A percentile compares a stretch with the other conserved stretches of the same genome.
Evolutionary conservation across 495 filamentous ascomycete species (phyloP).

Genomic region (Penicillium longicatenatum): DNA sequence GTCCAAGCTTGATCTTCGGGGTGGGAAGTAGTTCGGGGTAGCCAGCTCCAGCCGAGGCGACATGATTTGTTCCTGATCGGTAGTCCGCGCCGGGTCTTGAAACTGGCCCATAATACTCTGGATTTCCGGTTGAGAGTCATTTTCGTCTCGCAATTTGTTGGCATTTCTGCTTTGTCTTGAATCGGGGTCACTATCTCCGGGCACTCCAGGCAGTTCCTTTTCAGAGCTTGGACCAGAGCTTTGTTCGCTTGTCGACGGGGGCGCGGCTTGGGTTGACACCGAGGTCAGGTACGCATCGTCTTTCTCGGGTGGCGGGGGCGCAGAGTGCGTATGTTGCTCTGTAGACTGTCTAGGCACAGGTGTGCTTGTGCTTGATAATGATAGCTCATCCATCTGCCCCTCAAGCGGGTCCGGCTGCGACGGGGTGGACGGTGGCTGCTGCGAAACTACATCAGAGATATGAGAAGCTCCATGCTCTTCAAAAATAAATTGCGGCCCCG

Average conservation of each 20-base stretch:
- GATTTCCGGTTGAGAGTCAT: constrained; percentile 78
- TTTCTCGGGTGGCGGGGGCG: constrained; percentile 48
- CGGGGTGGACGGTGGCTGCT: constrained; percentile 14
- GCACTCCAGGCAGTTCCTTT: constrained; percentile 59
- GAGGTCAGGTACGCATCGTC: constrained; percentile 64
- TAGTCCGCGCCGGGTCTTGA: constrained; percentile 65
- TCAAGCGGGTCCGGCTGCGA: constrained; percentile 31
- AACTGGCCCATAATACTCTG: constrained; percentile 94
- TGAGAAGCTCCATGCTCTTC: constrained; percentile 9
- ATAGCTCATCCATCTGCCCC: constrained; percentile 39
- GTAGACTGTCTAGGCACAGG: constrained; percentile 14
- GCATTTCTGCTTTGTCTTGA: constrained; percentile 45
- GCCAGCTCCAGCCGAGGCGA: constrained; percentile 75
- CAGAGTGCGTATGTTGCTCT: constrained; percentile 19
- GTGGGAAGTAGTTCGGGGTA: constrained; percentile 68
- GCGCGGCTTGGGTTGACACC: constrained; percentile 65
- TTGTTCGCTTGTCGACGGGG: constrained; percentile 49
- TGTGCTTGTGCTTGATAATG: constrained; percentile 29
- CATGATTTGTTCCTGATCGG: constrained; percentile 75
- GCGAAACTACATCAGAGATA: constrained; percentile 8
- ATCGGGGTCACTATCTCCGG: constrained; percentile 53
- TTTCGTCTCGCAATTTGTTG: constrained; percentile 60
- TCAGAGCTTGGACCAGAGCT: constrained; percentile 10
- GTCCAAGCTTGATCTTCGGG: constrained; percentile 82
- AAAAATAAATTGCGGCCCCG: constrained; percentile 5